phyloP scores from a whole-genome alignment of 2,329 filamentous ascomycete genomes.

The Penicillium sp. region DNA sequence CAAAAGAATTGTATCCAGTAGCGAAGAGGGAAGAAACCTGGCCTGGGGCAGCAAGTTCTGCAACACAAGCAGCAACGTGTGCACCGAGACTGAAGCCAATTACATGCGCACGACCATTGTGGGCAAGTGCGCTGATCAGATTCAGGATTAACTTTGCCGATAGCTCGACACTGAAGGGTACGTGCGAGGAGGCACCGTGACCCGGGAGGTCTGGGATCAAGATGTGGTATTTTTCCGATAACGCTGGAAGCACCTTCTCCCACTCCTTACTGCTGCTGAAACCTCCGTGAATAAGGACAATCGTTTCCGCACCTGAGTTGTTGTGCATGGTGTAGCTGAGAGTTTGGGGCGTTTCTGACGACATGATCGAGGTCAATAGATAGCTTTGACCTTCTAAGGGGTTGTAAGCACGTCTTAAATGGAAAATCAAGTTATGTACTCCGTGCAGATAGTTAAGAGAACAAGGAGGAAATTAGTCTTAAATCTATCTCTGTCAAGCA shows the following conservation, averaged over 20 bases:
- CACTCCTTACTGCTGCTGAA: background rate
- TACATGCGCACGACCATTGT: background rate
- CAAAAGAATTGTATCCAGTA: conserved; percentile 11
- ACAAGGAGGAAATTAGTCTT: background rate
- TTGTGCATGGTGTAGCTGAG: background rate
- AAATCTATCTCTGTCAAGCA: background rate
- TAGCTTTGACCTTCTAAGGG: background rate
- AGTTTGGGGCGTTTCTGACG: background rate
- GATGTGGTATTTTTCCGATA: background rate
- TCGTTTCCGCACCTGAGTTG: background rate
- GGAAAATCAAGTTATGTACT: background rate
- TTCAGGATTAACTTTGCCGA: background rate
- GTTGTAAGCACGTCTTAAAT: background rate
- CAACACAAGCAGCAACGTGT: background rate
- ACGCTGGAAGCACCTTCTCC: background rate
- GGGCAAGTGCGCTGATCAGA: background rate
- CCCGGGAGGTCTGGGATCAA: background rate
- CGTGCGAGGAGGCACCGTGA: background rate
- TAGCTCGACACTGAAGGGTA: background rate
- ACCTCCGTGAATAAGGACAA: background rate
- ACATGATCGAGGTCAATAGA: background rate
- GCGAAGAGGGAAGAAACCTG: conserved; percentile 8
- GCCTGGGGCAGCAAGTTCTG: conserved; percentile 2
- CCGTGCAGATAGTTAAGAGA: too few relatives aligned
- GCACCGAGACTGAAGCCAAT: background rate